These are phyloP conservation scores for Auriscalpium microsporum DNA, from an alignment of 768 basidiomycete species.

Conservation along the genomic window DNA sequence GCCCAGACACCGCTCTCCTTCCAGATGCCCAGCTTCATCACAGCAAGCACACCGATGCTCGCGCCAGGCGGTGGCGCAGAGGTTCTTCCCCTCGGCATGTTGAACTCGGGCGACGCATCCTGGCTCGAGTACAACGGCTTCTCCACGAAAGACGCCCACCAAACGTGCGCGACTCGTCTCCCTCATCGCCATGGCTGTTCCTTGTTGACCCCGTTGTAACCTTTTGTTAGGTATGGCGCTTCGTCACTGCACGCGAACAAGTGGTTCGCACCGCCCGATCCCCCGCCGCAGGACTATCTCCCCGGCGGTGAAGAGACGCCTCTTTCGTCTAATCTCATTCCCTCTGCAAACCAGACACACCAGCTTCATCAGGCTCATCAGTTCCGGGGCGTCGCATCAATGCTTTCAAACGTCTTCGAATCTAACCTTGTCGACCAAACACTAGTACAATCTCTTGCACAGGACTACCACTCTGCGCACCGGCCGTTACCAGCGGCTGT, in stretches of 20 bases:
- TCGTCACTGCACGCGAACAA: neutral
- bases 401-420: too few species aligned
- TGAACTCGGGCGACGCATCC: conserved; percentile 9
- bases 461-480: too few species aligned
- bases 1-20: conserved; percentile 24
- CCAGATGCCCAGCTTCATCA: conserved; percentile 61
- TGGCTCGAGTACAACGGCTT: conserved; percentile 13
- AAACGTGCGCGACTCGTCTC: conserved; percentile 5
- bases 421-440: too few species aligned
- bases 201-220: neutral
- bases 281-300: too few species aligned
- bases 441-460: too few species aligned
- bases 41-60: conserved; percentile 47
- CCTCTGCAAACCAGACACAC: too few species aligned
- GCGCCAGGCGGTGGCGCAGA: conserved; percentile 71
- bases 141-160: neutral
- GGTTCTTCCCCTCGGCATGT: conserved; percentile 36
- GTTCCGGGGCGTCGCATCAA: too few species aligned
- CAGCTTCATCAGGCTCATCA: too few species aligned
- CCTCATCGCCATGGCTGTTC: neutral
- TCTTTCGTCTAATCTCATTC: too few species aligned
- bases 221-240: neutral
- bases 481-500: too few species aligned
- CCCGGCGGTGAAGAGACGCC: too few species aligned
- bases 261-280: too few species aligned